phyloP scores from a whole-genome alignment of 75 land plant genomes.

The Larix kaempferi region DNA sequence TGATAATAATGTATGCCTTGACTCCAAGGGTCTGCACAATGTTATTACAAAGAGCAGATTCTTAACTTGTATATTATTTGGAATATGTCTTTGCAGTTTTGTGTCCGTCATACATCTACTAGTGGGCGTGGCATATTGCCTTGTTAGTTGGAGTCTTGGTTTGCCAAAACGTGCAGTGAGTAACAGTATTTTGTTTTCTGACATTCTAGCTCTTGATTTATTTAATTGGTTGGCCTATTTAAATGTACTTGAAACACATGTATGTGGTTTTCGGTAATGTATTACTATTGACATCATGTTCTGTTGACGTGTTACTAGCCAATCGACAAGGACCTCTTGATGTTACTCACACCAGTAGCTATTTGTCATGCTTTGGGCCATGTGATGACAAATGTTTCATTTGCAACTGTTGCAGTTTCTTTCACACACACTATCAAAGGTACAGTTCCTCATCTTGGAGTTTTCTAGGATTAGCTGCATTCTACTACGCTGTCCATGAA shows the following conservation, averaged over 20 bases:
- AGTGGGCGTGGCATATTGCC: constrained; percentile 90
- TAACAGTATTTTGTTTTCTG: not conserved
- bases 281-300: not conserved
- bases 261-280: not conserved
- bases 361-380: constrained; percentile 96
- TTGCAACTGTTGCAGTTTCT: constrained; percentile 98
- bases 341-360: constrained; percentile 80
- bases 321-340: constrained; percentile 60
- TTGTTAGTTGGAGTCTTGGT: constrained; percentile 77
- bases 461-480: not conserved
- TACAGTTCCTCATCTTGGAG: constrained; percentile 2
- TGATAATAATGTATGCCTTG: not conserved
- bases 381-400: constrained; percentile 92
- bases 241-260: not conserved
- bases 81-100: constrained; percentile 59
- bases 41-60: not conserved
- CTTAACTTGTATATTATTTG: not conserved
- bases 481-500: not conserved
- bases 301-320: constrained; percentile 46
- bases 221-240: not conserved
- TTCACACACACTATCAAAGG: constrained; percentile 99
- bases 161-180: constrained; percentile 95
- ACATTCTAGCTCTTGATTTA: not conserved
- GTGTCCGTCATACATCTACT: constrained; percentile 85
- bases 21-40: not conserved